Evolutionary conservation across 1,284 basidiomycete species (phyloP), one percentile per base, ranked within the genome.

Genomic region (Taiwanofungus camphoratus): DNA sequence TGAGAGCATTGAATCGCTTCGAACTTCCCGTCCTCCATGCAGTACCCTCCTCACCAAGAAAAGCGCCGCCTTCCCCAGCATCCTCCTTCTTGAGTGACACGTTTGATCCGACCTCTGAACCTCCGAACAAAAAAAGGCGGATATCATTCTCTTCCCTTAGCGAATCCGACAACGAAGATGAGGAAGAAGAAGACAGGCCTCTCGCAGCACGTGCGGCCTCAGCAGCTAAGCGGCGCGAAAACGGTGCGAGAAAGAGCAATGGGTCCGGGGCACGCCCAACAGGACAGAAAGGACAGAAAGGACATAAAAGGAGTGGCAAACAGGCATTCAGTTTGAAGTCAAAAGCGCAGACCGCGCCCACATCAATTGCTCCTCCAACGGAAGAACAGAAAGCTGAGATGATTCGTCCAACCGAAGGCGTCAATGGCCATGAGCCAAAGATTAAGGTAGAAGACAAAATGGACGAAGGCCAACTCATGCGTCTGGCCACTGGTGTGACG

Each of bases 401-500:
- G 63, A 77, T 74, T 44, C 70, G 74, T 3, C 58, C 58, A 39
- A 44, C 59, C 16, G 73, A 76, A 52, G 69, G 72, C 39, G 39
- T 54, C 46, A 62, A 74, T 49, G 65, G 71, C 36, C 73, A 72
- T 43, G 77, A 77, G 42, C 57, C 73, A 24, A 76, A 74, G 54
- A 70, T 85, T 42, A 87, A 86, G 56, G 63, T 83, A 4, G 86
- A 91, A 59, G 86, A 88, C 27, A 79, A 79, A 54, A 77, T 92
- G 69, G 82, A 89, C 48, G 82, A 85, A 55, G 68, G 70, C 11
- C 82, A 88, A 58, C 61, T 89, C 16, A 76, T 73, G 36, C 76
- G 86, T 26, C 68, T 92, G 45, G 81, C 82, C 16, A 84, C 84
- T n/a, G 89, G 87, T 18, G 81, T 88, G 3, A 82, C 87, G 4